These are phyloP conservation scores for Hypsizygus marmoreus DNA, from an alignment of 768 basidiomycete genomes.

Conservation along the genomic window DNA sequence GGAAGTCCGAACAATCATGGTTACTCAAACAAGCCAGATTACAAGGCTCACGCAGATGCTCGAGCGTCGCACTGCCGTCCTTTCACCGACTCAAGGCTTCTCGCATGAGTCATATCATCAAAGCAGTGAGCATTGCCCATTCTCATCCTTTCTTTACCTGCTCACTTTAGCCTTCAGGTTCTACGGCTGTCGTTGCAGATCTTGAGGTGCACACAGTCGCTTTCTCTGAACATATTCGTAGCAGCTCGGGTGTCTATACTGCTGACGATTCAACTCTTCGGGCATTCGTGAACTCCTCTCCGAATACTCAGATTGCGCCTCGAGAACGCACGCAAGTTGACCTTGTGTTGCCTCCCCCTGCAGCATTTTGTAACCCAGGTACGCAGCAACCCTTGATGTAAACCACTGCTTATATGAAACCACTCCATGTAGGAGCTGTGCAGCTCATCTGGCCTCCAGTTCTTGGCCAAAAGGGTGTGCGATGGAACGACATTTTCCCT, in stretches of 20 bases:
- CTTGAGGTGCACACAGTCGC: too few relatives aligned
- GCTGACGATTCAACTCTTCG: background rate
- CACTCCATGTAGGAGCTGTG: too few relatives aligned
- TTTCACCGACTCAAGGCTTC: constrained; percentile 19
- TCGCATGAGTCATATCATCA: constrained; percentile 7
- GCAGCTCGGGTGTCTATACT: constrained; percentile 5
- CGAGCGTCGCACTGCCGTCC: constrained; percentile 13
- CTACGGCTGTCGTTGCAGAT: too few relatives aligned
- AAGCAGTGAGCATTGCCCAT: background rate
- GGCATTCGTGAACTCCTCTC: constrained; percentile 12
- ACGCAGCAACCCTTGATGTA: background rate
- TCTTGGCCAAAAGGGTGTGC: constrained; percentile 22
- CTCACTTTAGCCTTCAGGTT: too few relatives aligned
- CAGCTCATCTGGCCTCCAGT: constrained; percentile 21
- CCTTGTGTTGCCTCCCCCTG: constrained; percentile 21
- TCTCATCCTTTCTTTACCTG: too few relatives aligned
- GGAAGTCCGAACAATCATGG: constrained; percentile 10
- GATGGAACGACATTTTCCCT: constrained; percentile 24
- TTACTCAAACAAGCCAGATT: background rate
- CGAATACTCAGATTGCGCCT: background rate
- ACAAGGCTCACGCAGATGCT: constrained; percentile 3
- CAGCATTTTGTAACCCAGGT: constrained; percentile 22
- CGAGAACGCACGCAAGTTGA: constrained; percentile 18
- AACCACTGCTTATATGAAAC: constrained; percentile 9
- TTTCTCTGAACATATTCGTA: too few relatives aligned